Evolutionary conservation across 2,329 filamentous ascomycete species (phyloP), one percentile per base, ranked within the genome.

Genomic region (Ceratocystis papillata): DNA sequence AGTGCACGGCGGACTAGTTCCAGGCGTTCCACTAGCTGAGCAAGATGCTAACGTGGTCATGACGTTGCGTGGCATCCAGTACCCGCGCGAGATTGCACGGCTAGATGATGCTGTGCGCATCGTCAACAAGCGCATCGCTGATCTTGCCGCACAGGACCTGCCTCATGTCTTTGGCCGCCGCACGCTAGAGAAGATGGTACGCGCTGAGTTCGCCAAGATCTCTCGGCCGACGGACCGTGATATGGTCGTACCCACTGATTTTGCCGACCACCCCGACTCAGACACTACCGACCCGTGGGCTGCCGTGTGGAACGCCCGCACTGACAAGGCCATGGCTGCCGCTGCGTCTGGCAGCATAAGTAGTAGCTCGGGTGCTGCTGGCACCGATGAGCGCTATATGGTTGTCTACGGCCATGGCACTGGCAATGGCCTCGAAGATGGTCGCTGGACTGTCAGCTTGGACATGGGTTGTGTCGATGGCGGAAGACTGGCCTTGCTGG

Each of bases 361-460:
- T 37, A 60, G 20, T 2, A 30, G 5, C 15, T 12, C 53, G 4
- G 53, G 25, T 7, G 28, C 2, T 17, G 25, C 53, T 17, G 53
- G 28, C 53, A 69, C 71, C 33, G 61, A 69, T 12, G 70, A 75
- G 37, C 78, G 82, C 8, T 83, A 79, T 50, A 90, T 88, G 0
- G 87, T 96, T 50, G 81, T 96, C 67, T 96, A 96, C 75, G 92
- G 92, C 4, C 93, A 97, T 73, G 90, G 96, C 73, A 83, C 90
- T 25, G 86, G 86, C 71, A 77, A 77, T 2, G 91, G 90, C 0
- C 80, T 95, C 62, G 72, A 71, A 41, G 70, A 79, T 67, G 71
- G 83, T 62, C 79, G 81, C 62, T 95, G 89, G 75, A 89, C 87
- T 3, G 89, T 91, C 72, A 94, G 94, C 0, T 78, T 97, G 60